A percentile compares a stretch with the other conserved stretches of the same genome.
Evolutionary conservation across 352 stramenopile genomes (phyloP).

Genomic region (Phytophthora fragariae): DNA sequence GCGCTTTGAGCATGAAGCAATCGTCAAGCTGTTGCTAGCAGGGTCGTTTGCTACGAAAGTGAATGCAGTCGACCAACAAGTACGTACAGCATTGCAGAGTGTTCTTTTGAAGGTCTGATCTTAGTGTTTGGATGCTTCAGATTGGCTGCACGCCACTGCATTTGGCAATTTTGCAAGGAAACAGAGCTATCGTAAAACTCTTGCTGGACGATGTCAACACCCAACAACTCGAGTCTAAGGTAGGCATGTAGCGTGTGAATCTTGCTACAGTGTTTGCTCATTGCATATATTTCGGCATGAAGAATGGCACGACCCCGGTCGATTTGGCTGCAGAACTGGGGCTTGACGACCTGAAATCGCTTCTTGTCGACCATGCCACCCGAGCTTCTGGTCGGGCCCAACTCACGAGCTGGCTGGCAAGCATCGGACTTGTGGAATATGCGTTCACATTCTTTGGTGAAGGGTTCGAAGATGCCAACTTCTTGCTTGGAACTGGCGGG

Average conservation of each 20-base stretch:
- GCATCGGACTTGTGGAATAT: conserved; percentile 79
- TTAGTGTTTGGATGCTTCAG: conserved; percentile 27
- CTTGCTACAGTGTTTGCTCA: conserved; percentile 1
- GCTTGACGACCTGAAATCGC: conserved; percentile 36
- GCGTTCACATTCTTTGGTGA: conserved; percentile 50
- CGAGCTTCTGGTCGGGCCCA: conserved; percentile 36
- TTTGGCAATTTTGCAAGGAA: conserved; percentile 65
- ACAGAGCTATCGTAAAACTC: conserved; percentile 53
- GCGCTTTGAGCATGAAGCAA: conserved; percentile 55
- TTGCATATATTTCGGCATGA: not conserved
- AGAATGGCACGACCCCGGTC: conserved; percentile 66
- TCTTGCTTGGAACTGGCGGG: conserved; percentile 50
- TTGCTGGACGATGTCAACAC: conserved; percentile 55
- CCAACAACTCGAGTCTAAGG: conserved; percentile 55
- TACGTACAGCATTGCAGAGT: conserved; percentile 9
- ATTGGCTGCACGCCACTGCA: conserved; percentile 65
- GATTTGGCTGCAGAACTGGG: conserved; percentile 60
- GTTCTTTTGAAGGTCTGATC: not conserved
- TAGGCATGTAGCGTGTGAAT: conserved; percentile 11
- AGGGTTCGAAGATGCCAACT: conserved; percentile 75
- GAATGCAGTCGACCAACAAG: conserved; percentile 45
- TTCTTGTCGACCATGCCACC: conserved; percentile 52
- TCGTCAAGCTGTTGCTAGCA: conserved; percentile 63
- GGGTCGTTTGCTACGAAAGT: conserved; percentile 21
- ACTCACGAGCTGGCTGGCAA: conserved; percentile 72